phyloP scores from a whole-genome alignment of 352 stramenopile genomes.

The Plasmopara viticola region DNA sequence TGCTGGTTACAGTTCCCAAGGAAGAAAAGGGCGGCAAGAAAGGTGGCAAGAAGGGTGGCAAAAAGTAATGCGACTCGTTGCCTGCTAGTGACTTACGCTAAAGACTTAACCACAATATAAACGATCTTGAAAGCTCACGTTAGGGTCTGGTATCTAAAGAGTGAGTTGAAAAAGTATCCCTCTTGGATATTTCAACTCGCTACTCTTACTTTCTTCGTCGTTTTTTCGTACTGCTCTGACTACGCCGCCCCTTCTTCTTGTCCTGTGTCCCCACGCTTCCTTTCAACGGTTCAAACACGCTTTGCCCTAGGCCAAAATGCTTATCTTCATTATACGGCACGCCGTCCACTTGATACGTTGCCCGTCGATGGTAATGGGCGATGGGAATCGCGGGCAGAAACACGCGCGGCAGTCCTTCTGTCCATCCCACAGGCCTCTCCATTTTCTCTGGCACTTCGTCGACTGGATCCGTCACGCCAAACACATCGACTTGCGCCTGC shows the following conservation, averaged over 20 bases:
- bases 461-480: constrained; percentile 16
- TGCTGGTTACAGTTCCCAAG: constrained; percentile 17
- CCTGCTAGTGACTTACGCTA: neutral
- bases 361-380: constrained; percentile 41
- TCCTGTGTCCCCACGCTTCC: constrained; percentile 33
- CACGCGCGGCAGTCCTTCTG: constrained; percentile 13
- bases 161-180: too few relatives aligned
- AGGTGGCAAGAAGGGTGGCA: constrained; percentile 20
- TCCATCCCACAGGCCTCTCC: too few relatives aligned
- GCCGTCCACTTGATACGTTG: constrained; percentile 34
- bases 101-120: too few relatives aligned
- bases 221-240: constrained; percentile 41
- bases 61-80: constrained; percentile 9
- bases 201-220: constrained; percentile 30
- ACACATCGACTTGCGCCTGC: constrained; percentile 36
- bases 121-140: too few relatives aligned
- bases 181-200: neutral
- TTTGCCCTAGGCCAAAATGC: constrained; percentile 64
- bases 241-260: constrained; percentile 25
- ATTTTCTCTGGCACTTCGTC: too few relatives aligned
- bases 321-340: constrained; percentile 56
- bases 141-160: too few relatives aligned
- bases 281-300: constrained; percentile 64
- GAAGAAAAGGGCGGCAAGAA: constrained; percentile 33
- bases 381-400: constrained; percentile 62